Evolutionary conservation across 441 rosid species (phyloP).

Genomic region (Syzygium syzygioides): DNA sequence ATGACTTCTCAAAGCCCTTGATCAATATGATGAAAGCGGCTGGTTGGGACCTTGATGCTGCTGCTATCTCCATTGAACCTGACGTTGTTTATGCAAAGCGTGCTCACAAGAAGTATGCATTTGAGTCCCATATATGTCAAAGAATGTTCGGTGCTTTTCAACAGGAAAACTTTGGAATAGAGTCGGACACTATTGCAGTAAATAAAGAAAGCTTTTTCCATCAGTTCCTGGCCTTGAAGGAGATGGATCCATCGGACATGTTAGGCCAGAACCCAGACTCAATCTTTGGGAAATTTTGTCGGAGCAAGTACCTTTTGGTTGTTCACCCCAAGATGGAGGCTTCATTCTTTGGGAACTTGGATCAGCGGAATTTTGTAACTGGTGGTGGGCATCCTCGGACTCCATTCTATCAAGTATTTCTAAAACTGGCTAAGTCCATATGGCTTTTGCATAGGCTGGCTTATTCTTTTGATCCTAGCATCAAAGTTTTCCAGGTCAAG

Average conservation of each 20-base stretch:
- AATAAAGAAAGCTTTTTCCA: conserved; percentile 73
- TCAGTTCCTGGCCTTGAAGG: conserved; percentile 66
- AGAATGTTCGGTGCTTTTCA: conserved; percentile 89
- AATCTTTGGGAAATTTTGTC: conserved; percentile 68
- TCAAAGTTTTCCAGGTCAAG: conserved; percentile 72
- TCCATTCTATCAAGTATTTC: conserved; percentile 82
- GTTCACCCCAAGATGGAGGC: conserved; percentile 97
- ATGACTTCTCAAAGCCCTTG: conserved; percentile 85
- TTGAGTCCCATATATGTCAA: conserved; percentile 90
- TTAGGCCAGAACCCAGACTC: conserved; percentile 83
- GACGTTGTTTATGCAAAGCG: conserved; percentile 80
- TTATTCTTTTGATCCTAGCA: conserved; percentile 71
- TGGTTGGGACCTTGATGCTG: conserved; percentile 98
- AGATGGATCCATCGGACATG: conserved; percentile 78
- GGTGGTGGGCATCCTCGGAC: conserved; percentile 97
- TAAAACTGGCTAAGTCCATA: conserved; percentile 75
- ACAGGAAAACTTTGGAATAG: conserved; percentile 53
- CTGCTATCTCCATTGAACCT: conserved; percentile 82
- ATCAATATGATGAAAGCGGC: conserved; percentile 99
- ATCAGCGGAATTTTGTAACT: conserved; percentile 66
- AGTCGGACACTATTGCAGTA: conserved; percentile 29
- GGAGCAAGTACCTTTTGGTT: conserved; percentile 64
- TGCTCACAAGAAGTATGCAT: conserved; percentile 92
- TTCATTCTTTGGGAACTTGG: conserved; percentile 88
- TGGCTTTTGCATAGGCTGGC: conserved; percentile 96